Evolutionary conservation across 768 basidiomycete species (phyloP).

Genomic region (Saitozyma sp.): DNA sequence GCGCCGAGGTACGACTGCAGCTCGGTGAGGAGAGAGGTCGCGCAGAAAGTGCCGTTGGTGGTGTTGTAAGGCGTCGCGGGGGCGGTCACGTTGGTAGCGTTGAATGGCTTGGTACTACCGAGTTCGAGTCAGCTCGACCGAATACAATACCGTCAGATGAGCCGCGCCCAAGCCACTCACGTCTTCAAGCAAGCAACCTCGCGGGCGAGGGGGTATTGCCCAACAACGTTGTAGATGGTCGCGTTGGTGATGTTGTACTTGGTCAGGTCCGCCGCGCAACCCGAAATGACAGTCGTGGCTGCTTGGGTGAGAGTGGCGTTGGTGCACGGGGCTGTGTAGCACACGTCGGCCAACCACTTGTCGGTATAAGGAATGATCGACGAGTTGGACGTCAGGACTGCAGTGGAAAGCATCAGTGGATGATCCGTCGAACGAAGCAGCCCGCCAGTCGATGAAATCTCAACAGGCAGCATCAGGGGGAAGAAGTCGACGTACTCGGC

Average conservation of each 20-base stretch:
- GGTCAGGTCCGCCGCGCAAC: constrained; percentile 29
- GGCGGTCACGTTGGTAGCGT: constrained; percentile 20
- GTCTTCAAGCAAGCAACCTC: constrained; percentile 49
- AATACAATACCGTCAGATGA: neutral
- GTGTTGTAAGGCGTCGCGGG: constrained; percentile 35
- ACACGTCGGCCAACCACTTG: constrained; percentile 29
- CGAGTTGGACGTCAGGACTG: constrained; percentile 24
- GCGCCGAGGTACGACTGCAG: constrained; percentile 42
- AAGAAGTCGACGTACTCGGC: neutral
- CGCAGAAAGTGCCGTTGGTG: constrained; percentile 50
- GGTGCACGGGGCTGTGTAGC: constrained; percentile 29
- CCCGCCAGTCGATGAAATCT: too few species aligned
- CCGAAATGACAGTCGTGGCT: constrained; percentile 20
- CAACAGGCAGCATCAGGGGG: too few species aligned
- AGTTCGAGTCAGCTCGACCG: constrained; percentile 6
- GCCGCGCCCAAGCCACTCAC: constrained; percentile 6
- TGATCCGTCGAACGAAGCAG: too few species aligned
- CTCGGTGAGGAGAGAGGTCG: constrained; percentile 39
- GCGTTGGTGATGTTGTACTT: constrained; percentile 16
- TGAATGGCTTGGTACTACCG: constrained; percentile 6
- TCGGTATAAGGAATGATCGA: constrained; percentile 37
- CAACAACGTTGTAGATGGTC: constrained; percentile 1
- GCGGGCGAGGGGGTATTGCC: constrained; percentile 40
- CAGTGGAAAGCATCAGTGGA: neutral
- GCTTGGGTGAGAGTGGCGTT: constrained; percentile 30